phyloP scores from a whole-genome alignment of 192 early-diverging fungal species.

The Entrophospora sp. region DNA sequence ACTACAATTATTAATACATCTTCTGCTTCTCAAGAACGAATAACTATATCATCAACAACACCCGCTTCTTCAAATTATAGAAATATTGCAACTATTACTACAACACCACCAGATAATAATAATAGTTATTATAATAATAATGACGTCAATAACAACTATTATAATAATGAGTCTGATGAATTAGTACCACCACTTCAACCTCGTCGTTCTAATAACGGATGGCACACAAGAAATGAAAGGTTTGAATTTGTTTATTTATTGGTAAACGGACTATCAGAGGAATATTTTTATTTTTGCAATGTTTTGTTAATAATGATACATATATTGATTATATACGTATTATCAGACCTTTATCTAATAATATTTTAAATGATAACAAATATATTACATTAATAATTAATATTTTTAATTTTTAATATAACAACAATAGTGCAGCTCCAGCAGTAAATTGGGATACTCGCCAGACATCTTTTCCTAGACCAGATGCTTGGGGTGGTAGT shows the following conservation, averaged over 20 bases:
- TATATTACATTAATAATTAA: too few species aligned
- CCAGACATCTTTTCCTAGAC: slow-evolving; percentile 7
- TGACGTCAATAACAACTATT: neutral
- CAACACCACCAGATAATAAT: neutral
- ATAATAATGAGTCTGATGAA: slow-evolving; percentile 11
- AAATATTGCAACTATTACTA: neutral
- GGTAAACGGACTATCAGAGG: too few species aligned
- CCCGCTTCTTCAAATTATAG: too few species aligned
- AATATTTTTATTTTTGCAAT: too few species aligned
- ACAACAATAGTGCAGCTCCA: neutral
- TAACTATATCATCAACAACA: neutral
- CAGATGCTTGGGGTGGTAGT: slow-evolving; percentile 19
- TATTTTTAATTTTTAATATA: neutral
- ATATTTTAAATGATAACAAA: too few species aligned
- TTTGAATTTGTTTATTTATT: too few species aligned
- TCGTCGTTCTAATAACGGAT: slow-evolving; percentile 11
- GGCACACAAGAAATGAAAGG: slow-evolving; percentile 17
- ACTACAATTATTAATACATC: too few species aligned
- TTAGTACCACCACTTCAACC: slow-evolving; percentile 7
- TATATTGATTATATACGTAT: too few species aligned
- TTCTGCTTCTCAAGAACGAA: too few species aligned
- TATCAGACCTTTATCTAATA: too few species aligned
- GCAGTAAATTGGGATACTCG: slow-evolving; percentile 18
- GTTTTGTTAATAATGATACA: too few species aligned
- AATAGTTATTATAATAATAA: neutral